Evolutionary conservation across 1,139 yeast species (phyloP), one percentile per base, ranked within the genome.

Genomic region (Pichia sp.): DNA sequence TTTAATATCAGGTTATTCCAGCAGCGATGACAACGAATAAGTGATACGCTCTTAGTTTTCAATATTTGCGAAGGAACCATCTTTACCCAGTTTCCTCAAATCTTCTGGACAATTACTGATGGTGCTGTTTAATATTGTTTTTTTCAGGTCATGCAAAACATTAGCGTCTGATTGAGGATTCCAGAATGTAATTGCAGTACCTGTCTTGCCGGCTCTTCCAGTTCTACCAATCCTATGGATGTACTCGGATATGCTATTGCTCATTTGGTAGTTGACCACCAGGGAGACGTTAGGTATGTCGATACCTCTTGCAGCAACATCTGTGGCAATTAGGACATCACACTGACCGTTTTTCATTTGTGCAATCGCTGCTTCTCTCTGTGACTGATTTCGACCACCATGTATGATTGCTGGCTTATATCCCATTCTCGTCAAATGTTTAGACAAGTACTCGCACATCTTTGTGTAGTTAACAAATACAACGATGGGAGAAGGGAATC

Each of bases 211-310:
- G 0, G 96, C 96, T 55, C 98, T 73, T 23, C 97, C 98, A 1
- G 98, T 91, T 59, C 98, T 77, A 35, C 98, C 98, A 37, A 91
- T 83, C 53, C 97, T 69, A 58, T 91, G 98, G 22, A 91, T 75
- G 51, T 87, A 91, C 44, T 83, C 88, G 44, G 87, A 96, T 34
- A 86, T 73, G 30, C 68, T 67, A 41, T 68, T 72, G 12, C 87
- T 64, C 93, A 88, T 82, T 51, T 88, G 95, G 53, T 71, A 87
- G 57, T 91, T 91, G 13, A 88, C 60, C 7, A 91, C 97, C 30
- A 88, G 59, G 0, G 93, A 74, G 9, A 91, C 94, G 49, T 84
- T 73, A 0, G 91, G 82, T 14, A 91, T 77, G 60, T 91, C 97
- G 42, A 91, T 78, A 59, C 98, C 98, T 64, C 98, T 76, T 5